Percentiles rank a stretch among this genome's conserved stretches.
Conservation (phyloP, 169 alveolate genomes). For the Cryptosporidium ubiquitum region DNA sequence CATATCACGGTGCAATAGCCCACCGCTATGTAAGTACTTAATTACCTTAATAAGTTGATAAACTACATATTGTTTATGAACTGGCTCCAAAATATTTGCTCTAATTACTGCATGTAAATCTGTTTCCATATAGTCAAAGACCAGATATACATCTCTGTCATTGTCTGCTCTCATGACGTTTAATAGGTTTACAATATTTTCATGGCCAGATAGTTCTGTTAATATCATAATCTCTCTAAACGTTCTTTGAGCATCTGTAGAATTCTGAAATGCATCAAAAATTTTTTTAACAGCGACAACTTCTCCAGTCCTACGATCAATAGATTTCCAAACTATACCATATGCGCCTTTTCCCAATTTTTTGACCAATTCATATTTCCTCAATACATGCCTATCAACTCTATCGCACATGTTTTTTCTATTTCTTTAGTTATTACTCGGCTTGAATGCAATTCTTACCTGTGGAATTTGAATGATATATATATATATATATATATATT, state of each 20-base stretch:
- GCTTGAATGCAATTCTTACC: not conserved
- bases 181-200: constrained; percentile 92
- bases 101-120: constrained; percentile 98
- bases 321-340: constrained; percentile 99
- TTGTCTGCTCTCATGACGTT: constrained; percentile 97
- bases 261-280: constrained; percentile 98
- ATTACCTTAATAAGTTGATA: constrained; percentile 92
- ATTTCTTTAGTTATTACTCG: not conserved
- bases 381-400: constrained; percentile 92
- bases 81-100: constrained; percentile 96
- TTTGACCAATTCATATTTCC: constrained; percentile 88
- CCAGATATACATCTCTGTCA: constrained; percentile 96
- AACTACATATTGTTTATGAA: constrained; percentile 92
- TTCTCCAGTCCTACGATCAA: constrained; percentile 93
- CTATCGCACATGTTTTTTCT: constrained; percentile 81
- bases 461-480: not conserved
- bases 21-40: constrained; percentile 94
- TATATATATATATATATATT: no score
- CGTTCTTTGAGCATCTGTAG: constrained; percentile 99
- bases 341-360: constrained; percentile 97
- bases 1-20: constrained; percentile 96
- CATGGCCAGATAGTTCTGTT: constrained; percentile 92
- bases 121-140: constrained; percentile 97
- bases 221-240: constrained; percentile 98
- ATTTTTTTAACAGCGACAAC: constrained; percentile 98